Evolutionary conservation across 1,284 basidiomycete species (phyloP).

Genomic region (Ustilago bromivora): DNA sequence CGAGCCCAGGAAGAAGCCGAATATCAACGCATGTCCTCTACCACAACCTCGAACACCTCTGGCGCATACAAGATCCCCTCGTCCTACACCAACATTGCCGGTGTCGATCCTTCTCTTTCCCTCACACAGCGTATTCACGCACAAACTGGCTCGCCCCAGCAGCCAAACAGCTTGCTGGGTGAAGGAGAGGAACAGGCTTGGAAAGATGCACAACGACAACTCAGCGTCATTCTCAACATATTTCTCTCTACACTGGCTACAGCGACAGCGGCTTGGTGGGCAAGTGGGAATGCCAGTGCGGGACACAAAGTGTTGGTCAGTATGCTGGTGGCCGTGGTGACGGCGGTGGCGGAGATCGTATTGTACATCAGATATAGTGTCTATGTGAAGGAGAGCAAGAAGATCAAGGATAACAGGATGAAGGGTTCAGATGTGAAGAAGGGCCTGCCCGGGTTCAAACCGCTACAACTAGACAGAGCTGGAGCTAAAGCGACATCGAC

Average conservation of each 20-base stretch:
- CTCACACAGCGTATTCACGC: constrained; percentile 29
- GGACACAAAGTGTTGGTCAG: constrained; percentile 30
- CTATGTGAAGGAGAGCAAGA: constrained; percentile 36
- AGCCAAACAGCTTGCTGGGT: not conserved
- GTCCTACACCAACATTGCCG: constrained; percentile 37
- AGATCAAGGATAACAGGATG: constrained; percentile 17
- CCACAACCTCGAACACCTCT: not conserved
- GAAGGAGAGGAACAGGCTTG: constrained; percentile 36
- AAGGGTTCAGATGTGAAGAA: constrained; percentile 36
- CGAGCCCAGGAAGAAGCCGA: constrained; percentile 40
- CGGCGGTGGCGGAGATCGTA: constrained; percentile 39
- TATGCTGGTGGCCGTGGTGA: constrained; percentile 35
- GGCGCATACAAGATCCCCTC: constrained; percentile 26
- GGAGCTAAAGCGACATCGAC: not conserved
- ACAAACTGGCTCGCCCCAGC: not conserved
- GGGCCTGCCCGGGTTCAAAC: constrained; percentile 16
- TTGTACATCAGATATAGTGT: constrained; percentile 41
- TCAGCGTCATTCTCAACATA: constrained; percentile 48
- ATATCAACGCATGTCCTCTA: constrained; percentile 38
- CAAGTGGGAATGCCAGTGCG: constrained; percentile 21
- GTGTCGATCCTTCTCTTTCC: constrained; percentile 35
- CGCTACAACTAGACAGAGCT: constrained; percentile 16
- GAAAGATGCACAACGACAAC: constrained; percentile 34
- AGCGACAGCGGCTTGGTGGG: constrained; percentile 47
- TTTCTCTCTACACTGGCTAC: constrained; percentile 40